Evolutionary conservation across 2,329 filamentous ascomycete species (phyloP).

Genomic region (Macroventuria anomochaeta): DNA sequence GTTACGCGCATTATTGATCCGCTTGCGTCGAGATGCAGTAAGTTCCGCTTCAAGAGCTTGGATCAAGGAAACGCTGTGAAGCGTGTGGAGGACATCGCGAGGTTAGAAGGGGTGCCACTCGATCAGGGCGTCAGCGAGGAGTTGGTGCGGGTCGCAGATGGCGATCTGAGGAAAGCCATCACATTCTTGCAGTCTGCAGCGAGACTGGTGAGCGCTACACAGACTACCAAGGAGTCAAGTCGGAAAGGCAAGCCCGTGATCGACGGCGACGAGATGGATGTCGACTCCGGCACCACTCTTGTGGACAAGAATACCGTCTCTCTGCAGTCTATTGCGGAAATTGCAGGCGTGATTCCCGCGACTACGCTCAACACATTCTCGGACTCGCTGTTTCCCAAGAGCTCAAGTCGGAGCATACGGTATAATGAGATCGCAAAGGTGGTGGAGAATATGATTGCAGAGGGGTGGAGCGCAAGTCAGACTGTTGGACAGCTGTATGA

Average conservation of each 20-base stretch:
- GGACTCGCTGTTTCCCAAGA: conserved; percentile 73
- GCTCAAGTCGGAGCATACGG: conserved; percentile 53
- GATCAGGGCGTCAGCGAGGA: conserved; percentile 82
- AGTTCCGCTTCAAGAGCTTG: conserved; percentile 96
- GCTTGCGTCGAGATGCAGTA: conserved; percentile 88
- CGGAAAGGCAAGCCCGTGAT: conserved; percentile 54
- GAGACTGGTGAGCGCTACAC: conserved; percentile 73
- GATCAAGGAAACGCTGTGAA: conserved; percentile 83
- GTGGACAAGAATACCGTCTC: conserved; percentile 54
- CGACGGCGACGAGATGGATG: conserved; percentile 61
- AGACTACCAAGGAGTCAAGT: conserved; percentile 35
- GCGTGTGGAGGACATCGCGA: conserved; percentile 82
- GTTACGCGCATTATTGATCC: conserved; percentile 98
- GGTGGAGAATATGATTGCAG: conserved; percentile 89
- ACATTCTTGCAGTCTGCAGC: conserved; percentile 97
- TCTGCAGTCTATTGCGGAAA: conserved; percentile 84
- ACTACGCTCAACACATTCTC: conserved; percentile 73
- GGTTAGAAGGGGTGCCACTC: conserved; percentile 75
- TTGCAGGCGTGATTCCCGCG: conserved; percentile 90
- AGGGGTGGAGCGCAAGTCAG: conserved; percentile 95
- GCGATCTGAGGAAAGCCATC: conserved; percentile 94
- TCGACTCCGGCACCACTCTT: conserved; percentile 37
- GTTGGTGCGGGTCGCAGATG: conserved; percentile 86
- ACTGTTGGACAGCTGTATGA: conserved; percentile 87
- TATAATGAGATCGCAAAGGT: conserved; percentile 79